phyloP scores from a whole-genome alignment of 2,329 filamentous ascomycete genomes.

The Phyllosticta citribraziliensis region DNA sequence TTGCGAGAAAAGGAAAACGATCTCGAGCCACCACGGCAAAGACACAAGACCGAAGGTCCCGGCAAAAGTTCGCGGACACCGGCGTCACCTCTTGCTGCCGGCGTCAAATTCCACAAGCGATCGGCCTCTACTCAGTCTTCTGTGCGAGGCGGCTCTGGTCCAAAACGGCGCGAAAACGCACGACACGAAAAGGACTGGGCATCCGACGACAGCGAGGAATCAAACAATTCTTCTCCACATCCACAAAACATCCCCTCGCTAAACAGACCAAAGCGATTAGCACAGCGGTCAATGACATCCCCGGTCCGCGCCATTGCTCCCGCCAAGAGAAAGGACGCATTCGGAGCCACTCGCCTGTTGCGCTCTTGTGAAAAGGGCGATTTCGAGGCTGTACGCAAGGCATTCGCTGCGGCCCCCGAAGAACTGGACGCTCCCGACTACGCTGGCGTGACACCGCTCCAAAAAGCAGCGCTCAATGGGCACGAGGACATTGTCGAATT shows the following conservation, averaged over 20 bases:
- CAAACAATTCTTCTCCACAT: conserved; percentile 23
- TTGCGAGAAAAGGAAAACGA: conserved; percentile 26
- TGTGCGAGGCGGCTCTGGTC: conserved; percentile 19
- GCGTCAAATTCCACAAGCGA: conserved; percentile 27
- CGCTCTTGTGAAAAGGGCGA: conserved; percentile 81
- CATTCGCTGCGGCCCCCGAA: conserved; percentile 68
- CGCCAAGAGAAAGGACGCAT: conserved; percentile 84
- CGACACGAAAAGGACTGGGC: conserved; percentile 23
- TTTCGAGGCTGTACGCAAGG: conserved; percentile 64
- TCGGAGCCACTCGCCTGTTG: conserved; percentile 84
- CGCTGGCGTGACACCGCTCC: conserved; percentile 89
- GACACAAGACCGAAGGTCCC: conserved; percentile 27
- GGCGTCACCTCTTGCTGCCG: conserved; percentile 24
- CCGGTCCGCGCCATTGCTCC: conserved; percentile 53
- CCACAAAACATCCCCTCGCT: conserved; percentile 33
- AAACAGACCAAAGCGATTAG: conserved; percentile 43
- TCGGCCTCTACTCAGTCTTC: conserved; percentile 30
- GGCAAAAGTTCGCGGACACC: conserved; percentile 17
- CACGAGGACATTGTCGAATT: conserved; percentile 80
- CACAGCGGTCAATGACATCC: conserved; percentile 46
- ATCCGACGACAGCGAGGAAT: conserved; percentile 11
- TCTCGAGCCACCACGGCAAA: conserved; percentile 31
- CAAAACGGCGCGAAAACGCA: conserved; percentile 25
- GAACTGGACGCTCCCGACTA: conserved; percentile 87
- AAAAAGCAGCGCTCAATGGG: conserved; percentile 84